Base-by-base conservation (phyloP, 2,329 filamentous ascomycete species). In the Zasmidium cellare region DNA sequence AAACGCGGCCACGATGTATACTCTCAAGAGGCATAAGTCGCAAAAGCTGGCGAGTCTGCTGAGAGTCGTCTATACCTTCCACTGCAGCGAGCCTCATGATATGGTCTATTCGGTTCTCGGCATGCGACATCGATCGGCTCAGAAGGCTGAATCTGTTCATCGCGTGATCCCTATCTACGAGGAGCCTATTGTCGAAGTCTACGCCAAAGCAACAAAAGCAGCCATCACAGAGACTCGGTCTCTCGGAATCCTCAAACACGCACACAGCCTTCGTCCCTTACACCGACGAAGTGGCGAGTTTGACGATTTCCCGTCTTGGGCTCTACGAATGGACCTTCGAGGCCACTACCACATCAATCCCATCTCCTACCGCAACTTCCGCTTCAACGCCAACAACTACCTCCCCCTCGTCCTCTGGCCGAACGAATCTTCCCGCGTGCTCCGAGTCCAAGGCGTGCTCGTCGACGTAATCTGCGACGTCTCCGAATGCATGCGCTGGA, bases 141-240 rank as follows among this genome's bases (percentile, higher is more conserved):
- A 58, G 28, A 55, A 50, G 56, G 23, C 51, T 18, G 56, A 45
- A 16, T 58, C 56, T 11, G 38, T 41, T 1, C 46, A 44, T 9
- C 56, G 56, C 16, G 46, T 58, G 28, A 54, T 55, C 11, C 51
- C 51, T 14, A 55, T 55, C 14, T 58, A 58, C 47, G 51, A 58
- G n/a, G 56, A 58, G 18, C 56, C 56, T 1, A 25, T 58, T 14
- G 44, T 55, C 6, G 56, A 58, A 19, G 52, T 53, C 51, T 58
- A 58, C 18, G 56, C 56, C 19, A 58, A 55, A 55, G 56, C 56
- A 45, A 58, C 56, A 12, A 58, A 58, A 25, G 56, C 56, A 14
- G 46, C 56, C 24, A 55, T 58, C 18, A 31, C 25, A 2, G 56
- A 58, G 45, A 35, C 46, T 9, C 18, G 35, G 14, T 46, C 31